Percentiles rank a stretch among this genome's conserved stretches.
phyloP scores from a whole-genome alignment of 805 yeast species.

The Pichia heedii region DNA sequence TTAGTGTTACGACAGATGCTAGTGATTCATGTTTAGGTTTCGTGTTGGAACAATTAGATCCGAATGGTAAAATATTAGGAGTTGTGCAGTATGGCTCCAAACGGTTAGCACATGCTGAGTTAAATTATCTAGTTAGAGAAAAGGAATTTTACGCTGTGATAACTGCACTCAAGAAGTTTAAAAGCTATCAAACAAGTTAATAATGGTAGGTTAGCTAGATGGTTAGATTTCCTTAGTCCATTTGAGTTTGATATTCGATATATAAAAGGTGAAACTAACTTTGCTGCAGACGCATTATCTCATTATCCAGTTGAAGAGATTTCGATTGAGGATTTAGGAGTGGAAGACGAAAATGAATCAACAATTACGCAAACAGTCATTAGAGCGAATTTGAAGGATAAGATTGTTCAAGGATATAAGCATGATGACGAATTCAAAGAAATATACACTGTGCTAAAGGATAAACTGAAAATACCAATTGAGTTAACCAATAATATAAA shows the following conservation, averaged over 20 bases:
- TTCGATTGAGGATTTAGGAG: not conserved
- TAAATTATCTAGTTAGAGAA: not conserved
- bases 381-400: not conserved
- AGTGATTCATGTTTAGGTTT: slow-evolving; percentile 1
- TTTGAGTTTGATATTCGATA: slow-evolving; percentile 5
- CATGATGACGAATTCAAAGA: not conserved
- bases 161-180: not conserved
- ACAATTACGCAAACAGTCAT: not conserved
- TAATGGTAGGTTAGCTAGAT: slow-evolving; percentile 1
- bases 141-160: slow-evolving; percentile 1
- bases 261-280: not conserved
- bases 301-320: not conserved
- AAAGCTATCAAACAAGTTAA: not conserved
- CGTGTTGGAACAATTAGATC: slow-evolving; percentile 1
- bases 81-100: slow-evolving; percentile 4
- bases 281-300: slow-evolving; percentile 5
- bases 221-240: slow-evolving; percentile 4
- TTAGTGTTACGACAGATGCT: slow-evolving; percentile 3
- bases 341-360: not conserved
- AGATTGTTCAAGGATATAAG: not conserved
- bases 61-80: not conserved
- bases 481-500: not conserved
- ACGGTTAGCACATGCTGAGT: not conserved
- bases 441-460: not conserved
- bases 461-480: not conserved